Percentiles rank a stretch among this genome's conserved stretches.
phyloP scores from a whole-genome alignment of 441 rosid species.

The Euphorbia schlechtendalii region DNA sequence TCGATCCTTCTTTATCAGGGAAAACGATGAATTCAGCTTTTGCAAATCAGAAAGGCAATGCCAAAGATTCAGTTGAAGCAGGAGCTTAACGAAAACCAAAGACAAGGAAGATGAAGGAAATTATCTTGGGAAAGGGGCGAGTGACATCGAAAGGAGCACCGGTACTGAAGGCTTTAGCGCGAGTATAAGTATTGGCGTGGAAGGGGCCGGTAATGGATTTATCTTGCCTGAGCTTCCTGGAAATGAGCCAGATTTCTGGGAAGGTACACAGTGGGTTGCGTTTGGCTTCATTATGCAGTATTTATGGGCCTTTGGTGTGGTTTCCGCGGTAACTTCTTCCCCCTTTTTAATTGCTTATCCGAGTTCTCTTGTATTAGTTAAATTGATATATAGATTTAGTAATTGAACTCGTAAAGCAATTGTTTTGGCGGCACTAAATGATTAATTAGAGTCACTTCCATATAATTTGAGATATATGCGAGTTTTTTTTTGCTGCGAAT shows the following conservation, averaged over 20 bases:
- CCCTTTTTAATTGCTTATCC: not conserved
- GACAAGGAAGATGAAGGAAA: constrained; percentile 24
- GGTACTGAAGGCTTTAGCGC: constrained; percentile 20
- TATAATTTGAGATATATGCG: not conserved
- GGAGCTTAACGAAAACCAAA: constrained; percentile 35
- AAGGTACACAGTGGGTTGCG: too few relatives aligned
- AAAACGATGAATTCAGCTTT: too few relatives aligned
- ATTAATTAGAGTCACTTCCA: not conserved
- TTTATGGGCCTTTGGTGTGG: constrained; percentile 83
- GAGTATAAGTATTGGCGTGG: constrained; percentile 14
- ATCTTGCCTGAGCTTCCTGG: constrained; percentile 41
- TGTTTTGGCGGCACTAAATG: not conserved
- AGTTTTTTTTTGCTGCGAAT: too few relatives aligned
- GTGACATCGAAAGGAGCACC: constrained; percentile 21
- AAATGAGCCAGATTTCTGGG: too few relatives aligned
- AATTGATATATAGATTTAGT: not conserved
- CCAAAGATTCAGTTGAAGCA: too few relatives aligned
- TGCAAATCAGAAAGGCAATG: too few relatives aligned
- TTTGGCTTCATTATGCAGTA: constrained; percentile 81
- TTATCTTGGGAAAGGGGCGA: constrained; percentile 13
- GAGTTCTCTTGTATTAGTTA: not conserved
- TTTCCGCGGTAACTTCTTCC: constrained; percentile 47
- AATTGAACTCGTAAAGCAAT: not conserved
- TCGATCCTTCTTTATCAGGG: too few relatives aligned
- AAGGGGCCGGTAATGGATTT: constrained; percentile 28